Evolutionary conservation across 352 stramenopile species (phyloP), one percentile per base, ranked within the genome.

Genomic region (Phytophthora cajani): DNA sequence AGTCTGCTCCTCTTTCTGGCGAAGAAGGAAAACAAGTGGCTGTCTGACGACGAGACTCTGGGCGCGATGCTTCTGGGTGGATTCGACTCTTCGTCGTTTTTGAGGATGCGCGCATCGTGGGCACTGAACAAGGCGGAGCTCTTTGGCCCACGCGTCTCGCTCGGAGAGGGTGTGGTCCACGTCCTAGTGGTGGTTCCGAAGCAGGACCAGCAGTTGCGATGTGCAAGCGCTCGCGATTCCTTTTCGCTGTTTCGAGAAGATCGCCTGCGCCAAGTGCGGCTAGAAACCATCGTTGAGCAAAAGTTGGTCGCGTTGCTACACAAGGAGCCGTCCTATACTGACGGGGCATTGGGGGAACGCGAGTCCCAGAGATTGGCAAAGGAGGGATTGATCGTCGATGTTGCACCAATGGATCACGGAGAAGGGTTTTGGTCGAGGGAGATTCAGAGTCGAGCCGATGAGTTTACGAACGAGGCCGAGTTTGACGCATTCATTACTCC

Each of bases 361-460:
- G 46, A 58, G 47, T 8, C 30, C 27, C 1, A 5, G 46, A 58
- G 49, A 36, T 38, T 66, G 59, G 11, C 54, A 53, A 52, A 59
- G 21, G 5, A 23, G 23, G 25, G 52, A 53, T 23, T 53, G 33
- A 21, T 66, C 49, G 23, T 59, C 16, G 59, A 66, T 58, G n/a
- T n/a, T 40, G 12, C 59, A 25, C 6, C 32, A 52, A 9, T 8
- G 1, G 47, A 66, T 11, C 16, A 53, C n/a, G 59, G 33, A 30
- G 49, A 58, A 33, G 49, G 36, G 30, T 66, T 66, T 66, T 66
- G 32, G 33, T 59, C 47, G 59, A 36, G 30, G 2, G 55, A 51
- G 17, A 52, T 52, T 52, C 55, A 62, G 38, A 36, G 16, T 62
- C 19, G 52, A 62, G 55, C 38, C 38, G 23, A 52, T 42, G 27